Conservation (phyloP, 1,139 yeast genomes). For the Kodamaea fungicola region DNA sequence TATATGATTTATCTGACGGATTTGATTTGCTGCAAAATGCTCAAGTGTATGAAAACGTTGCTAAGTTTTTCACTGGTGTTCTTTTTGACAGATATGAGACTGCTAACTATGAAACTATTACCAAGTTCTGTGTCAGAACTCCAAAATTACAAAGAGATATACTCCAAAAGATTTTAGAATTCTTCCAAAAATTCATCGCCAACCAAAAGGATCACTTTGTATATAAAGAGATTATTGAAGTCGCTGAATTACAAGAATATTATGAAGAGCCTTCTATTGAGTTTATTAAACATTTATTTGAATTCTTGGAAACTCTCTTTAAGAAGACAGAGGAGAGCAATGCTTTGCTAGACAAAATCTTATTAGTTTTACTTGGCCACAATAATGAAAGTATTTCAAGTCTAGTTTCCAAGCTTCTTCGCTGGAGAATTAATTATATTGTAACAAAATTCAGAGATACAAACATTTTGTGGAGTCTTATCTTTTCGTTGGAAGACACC, state of each 20-base stretch:
- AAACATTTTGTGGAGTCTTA: slow-evolving; percentile 41
- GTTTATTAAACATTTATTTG: slow-evolving; percentile 9
- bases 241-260: neutral
- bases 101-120: slow-evolving; percentile 12
- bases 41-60: slow-evolving; percentile 20
- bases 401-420: slow-evolving; percentile 33
- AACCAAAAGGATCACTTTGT: too few species aligned
- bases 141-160: slow-evolving; percentile 18
- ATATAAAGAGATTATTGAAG: too few species aligned
- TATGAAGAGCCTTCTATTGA: slow-evolving; percentile 7
- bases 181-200: too few species aligned
- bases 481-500: slow-evolving; percentile 33
- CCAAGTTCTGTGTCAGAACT: slow-evolving; percentile 16
- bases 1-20: slow-evolving; percentile 34
- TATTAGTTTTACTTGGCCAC: slow-evolving; percentile 28
- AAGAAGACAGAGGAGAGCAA: slow-evolving; percentile 8
- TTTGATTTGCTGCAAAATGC: slow-evolving; percentile 19
- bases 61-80: slow-evolving; percentile 10
- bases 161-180: slow-evolving; percentile 10
- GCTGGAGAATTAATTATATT: slow-evolving; percentile 47
- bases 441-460: slow-evolving; percentile 19
- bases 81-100: slow-evolving; percentile 7
- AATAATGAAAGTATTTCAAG: slow-evolving; percentile 32
- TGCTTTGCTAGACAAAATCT: slow-evolving; percentile 20
- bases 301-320: slow-evolving; percentile 17